Evolutionary conservation across 2,329 filamentous ascomycete species (phyloP).

Genomic region (Aspergillus amoenus): DNA sequence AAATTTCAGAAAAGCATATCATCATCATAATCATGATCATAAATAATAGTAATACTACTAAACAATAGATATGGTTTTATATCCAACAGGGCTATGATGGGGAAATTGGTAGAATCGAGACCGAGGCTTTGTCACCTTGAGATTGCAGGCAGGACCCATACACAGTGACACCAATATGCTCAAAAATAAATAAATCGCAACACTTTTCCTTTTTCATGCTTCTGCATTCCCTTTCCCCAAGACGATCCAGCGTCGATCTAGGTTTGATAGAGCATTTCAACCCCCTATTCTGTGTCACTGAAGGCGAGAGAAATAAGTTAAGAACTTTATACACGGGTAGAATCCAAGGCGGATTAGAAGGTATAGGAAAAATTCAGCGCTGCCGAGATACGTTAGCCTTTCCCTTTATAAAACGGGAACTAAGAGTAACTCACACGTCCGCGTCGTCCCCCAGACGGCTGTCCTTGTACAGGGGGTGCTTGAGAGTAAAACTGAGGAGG

Average conservation of each 20-base stretch:
- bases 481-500: slow-evolving; percentile 51
- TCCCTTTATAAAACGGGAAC: not conserved
- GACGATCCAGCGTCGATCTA: slow-evolving; percentile 44
- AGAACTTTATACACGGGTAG: slow-evolving; percentile 39
- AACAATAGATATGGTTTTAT: slow-evolving; percentile 18
- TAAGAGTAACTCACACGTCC: slow-evolving; percentile 50
- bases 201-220: slow-evolving; percentile 20
- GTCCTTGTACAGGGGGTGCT: slow-evolving; percentile 44
- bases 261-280: slow-evolving; percentile 30
- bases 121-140: not conserved
- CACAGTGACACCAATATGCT: slow-evolving; percentile 17
- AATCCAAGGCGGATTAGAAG: slow-evolving; percentile 29
- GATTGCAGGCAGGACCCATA: not conserved
- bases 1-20: not conserved
- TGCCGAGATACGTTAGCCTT: slow-evolving; percentile 21
- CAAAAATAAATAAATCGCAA: slow-evolving; percentile 17
- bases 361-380: slow-evolving; percentile 32
- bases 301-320: slow-evolving; percentile 18
- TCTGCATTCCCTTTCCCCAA: slow-evolving; percentile 30
- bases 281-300: slow-evolving; percentile 32
- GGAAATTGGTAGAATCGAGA: not conserved
- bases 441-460: slow-evolving; percentile 51
- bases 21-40: slow-evolving; percentile 10
- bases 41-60: slow-evolving; percentile 14
- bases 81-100: slow-evolving; percentile 17